Evolutionary conservation across 768 basidiomycete species (phyloP).

Genomic region (Gautieria morchelliformis): DNA sequence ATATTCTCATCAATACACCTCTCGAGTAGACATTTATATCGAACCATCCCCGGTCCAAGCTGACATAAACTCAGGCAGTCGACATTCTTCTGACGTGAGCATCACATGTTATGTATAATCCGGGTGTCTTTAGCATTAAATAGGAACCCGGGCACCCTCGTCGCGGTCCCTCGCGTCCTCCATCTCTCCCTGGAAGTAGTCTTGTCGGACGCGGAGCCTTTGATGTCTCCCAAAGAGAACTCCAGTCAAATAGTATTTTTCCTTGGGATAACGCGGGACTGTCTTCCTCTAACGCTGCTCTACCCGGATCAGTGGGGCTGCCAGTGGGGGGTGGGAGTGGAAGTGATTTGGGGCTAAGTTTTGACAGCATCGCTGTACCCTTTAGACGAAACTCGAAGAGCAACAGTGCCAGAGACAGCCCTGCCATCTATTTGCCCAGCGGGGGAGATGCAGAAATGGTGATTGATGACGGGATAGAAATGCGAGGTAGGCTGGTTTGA

Average conservation of each 20-base stretch:
- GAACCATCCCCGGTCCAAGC: background rate
- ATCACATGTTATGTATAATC: too few relatives aligned
- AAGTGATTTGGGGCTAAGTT: conserved; percentile 33
- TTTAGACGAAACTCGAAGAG: conserved; percentile 41
- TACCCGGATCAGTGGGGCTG: conserved; percentile 16
- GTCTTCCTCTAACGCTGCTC: conserved; percentile 30
- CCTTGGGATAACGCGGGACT: conserved; percentile 81
- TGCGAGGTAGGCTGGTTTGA: background rate
- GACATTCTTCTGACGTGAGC: conserved; percentile 53
- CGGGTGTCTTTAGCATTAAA: too few relatives aligned
- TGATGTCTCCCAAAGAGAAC: background rate
- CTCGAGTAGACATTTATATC: background rate
- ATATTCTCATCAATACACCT: background rate
- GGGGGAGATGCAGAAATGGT: background rate
- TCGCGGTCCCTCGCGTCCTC: conserved; percentile 44
- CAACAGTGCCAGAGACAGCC: conserved; percentile 44
- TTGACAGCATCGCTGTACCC: conserved; percentile 42
- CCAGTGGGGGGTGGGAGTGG: conserved; percentile 15
- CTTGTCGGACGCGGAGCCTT: background rate
- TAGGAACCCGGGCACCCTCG: conserved; percentile 86
- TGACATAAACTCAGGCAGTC: conserved; percentile 16
- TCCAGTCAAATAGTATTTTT: conserved; percentile 47
- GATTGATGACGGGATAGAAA: background rate
- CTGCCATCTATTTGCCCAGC: background rate
- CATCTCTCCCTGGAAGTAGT: conserved; percentile 24